Evolutionary conservation across 2,329 filamentous ascomycete species (phyloP), one percentile per base, ranked within the genome.

Genomic region (Meredithiella fracta): DNA sequence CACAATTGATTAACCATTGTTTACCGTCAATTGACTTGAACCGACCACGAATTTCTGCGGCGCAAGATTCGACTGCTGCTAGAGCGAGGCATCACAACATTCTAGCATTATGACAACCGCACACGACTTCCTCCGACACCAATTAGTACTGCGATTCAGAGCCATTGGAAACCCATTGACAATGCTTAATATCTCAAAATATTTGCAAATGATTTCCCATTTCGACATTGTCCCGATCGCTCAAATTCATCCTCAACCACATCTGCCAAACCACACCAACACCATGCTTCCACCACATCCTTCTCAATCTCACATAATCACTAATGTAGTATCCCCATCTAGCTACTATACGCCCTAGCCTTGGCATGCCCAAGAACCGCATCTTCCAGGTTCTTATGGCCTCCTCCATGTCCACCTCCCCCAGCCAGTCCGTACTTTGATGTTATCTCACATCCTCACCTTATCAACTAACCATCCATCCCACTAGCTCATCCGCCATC

Each of bases 341-440:
- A 59, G 57, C 54, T 37, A 56, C 57, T 7, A 53, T 59, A 50
- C 57, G 57, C 44, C 57, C 57, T 47, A 56, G 50, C 42, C 31
- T 59, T 25, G 54, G 57, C 34, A 47, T 59, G 25, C 26, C 58
- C 42, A 50, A 53, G 72, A 60, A 71, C 67, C 61, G 64, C 68
- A 62, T 70, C 76, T 66, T 73, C 62, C 73, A 72, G 63, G 64
- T 72, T 20, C 68, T 71, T 53, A 61, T 75, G 53, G 68, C 71
- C 42, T 66, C 69, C 42, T 66, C 65, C 60, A 64, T 72, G 38
- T 65, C 70, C 54, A 70, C 68, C 47, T 66, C 67, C n/a, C 71
- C 77, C 62, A 64, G 65, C 54, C 74, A 75, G 76, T 78, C 69
- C 60, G 67, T 58, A 34, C 23, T n/a, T 25, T 34, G 29, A 34